Percentiles rank a stretch among this genome's conserved stretches.
phyloP scores from a whole-genome alignment of 495 filamentous ascomycete species.

The Apodospora peruviana region DNA sequence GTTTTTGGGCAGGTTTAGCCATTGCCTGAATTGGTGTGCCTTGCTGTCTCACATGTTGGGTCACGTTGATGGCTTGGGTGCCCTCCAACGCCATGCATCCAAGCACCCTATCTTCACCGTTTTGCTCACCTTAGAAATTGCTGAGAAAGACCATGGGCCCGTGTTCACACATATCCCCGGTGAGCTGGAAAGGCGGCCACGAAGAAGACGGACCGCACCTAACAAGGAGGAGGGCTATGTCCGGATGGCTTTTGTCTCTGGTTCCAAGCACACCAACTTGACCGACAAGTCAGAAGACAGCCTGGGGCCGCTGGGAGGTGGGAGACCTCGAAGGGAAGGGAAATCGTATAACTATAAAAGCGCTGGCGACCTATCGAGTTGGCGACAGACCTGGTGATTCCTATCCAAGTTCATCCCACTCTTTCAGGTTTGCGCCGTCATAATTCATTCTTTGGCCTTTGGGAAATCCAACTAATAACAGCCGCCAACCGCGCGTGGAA shows the following conservation, averaged over 20 bases:
- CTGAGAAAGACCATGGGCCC: conserved; percentile 12
- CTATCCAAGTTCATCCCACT: no score
- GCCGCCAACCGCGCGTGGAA: no score
- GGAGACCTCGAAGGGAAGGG: no score
- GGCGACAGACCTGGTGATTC: no score
- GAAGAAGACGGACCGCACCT: background rate
- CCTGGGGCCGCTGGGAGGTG: no score
- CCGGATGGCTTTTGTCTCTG: conserved; percentile 4
- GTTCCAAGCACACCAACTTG: conserved; percentile 19
- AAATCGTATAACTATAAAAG: no score
- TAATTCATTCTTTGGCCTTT: no score
- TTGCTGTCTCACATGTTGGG: conserved; percentile 28
- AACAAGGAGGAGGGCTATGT: background rate
- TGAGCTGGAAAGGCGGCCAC: conserved; percentile 15
- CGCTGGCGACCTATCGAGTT: no score
- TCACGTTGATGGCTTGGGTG: conserved; percentile 20
- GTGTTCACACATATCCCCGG: conserved; percentile 14
- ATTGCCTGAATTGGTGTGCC: conserved; percentile 21
- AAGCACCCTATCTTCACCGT: background rate
- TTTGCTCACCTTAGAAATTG: conserved; percentile 6
- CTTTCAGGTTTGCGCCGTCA: no score
- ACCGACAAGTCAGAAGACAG: conserved; percentile 20
- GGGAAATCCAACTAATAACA: no score
- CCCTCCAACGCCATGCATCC: conserved; percentile 8
- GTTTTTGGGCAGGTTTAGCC: conserved; percentile 3